These are phyloP conservation scores for Hypoxylon sp. DNA, from an alignment of 2,329 filamentous ascomycete species.

Conservation along the genomic window DNA sequence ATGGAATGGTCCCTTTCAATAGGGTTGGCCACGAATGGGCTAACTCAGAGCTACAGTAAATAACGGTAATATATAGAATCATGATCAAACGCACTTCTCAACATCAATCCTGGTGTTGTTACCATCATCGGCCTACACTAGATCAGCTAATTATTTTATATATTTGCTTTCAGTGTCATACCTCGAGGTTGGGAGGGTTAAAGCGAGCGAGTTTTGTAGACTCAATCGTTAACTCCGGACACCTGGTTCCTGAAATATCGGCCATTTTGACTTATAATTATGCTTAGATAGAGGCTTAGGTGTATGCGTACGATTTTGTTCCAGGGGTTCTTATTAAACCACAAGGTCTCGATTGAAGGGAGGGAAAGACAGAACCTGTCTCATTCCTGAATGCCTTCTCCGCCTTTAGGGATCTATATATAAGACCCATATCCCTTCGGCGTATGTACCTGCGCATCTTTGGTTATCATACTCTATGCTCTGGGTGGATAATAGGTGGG, in stretches of 20 bases:
- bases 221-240: conserved; percentile 22
- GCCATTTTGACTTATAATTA: neutral
- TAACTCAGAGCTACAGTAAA: neutral
- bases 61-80: neutral
- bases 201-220: conserved; percentile 21
- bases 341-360: neutral
- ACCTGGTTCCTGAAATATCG: neutral
- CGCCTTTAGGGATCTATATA: neutral
- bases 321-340: neutral
- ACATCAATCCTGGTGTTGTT: neutral
- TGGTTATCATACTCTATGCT: neutral
- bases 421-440: neutral
- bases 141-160: neutral
- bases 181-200: conserved; percentile 24
- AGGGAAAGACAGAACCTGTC: neutral
- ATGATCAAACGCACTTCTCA: conserved; percentile 11
- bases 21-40: conserved; percentile 6
- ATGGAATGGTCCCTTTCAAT: conserved; percentile 16
- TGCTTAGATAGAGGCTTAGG: neutral
- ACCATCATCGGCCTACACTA: conserved; percentile 14
- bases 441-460: neutral
- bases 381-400: neutral
- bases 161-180: neutral
- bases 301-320: neutral
- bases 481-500: neutral